Percentiles rank a stretch among this genome's conserved stretches.
These are phyloP conservation scores for Dicorynia guianensis DNA, from an alignment of 306 rosid species.

Conservation along the genomic window DNA sequence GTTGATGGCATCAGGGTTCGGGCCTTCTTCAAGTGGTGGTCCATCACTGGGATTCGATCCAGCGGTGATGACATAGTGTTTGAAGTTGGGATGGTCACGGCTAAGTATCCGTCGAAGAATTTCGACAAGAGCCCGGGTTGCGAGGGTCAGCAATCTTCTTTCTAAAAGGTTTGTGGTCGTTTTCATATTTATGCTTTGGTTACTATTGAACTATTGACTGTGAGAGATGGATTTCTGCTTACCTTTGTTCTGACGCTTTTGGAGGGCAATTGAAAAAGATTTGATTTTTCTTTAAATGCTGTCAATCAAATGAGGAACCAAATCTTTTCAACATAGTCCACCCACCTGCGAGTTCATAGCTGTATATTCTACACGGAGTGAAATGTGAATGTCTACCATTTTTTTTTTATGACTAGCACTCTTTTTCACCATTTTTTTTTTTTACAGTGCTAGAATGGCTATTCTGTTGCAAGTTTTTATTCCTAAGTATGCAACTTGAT, in stretches of 20 bases:
- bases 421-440: not conserved
- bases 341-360: slow-evolving; percentile 14
- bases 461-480: too few species aligned
- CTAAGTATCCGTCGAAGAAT: slow-evolving; percentile 78
- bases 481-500: too few species aligned
- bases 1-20: slow-evolving; percentile 84
- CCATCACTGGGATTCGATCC: slow-evolving; percentile 87
- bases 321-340: slow-evolving; percentile 29
- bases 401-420: slow-evolving; percentile 1
- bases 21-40: slow-evolving; percentile 92
- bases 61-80: slow-evolving; percentile 83
- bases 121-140: slow-evolving; percentile 78
- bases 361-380: too few species aligned
- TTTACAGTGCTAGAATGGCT: too few species aligned
- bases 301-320: slow-evolving; percentile 57
- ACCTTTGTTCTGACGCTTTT: not conserved
- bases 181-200: not conserved
- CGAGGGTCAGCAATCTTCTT: slow-evolving; percentile 79
- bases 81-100: slow-evolving; percentile 89
- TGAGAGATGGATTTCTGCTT: not conserved
- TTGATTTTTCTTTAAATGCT: slow-evolving; percentile 34
- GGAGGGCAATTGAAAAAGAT: slow-evolving; percentile 15
- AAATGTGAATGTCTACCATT: slow-evolving; percentile 5
- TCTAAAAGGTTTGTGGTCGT: slow-evolving; percentile 61
- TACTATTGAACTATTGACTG: slow-evolving; percentile 50